These are phyloP conservation scores for Penicillium paradoxum DNA, from an alignment of 495 filamentous ascomycete genomes.

Conservation along the genomic window DNA sequence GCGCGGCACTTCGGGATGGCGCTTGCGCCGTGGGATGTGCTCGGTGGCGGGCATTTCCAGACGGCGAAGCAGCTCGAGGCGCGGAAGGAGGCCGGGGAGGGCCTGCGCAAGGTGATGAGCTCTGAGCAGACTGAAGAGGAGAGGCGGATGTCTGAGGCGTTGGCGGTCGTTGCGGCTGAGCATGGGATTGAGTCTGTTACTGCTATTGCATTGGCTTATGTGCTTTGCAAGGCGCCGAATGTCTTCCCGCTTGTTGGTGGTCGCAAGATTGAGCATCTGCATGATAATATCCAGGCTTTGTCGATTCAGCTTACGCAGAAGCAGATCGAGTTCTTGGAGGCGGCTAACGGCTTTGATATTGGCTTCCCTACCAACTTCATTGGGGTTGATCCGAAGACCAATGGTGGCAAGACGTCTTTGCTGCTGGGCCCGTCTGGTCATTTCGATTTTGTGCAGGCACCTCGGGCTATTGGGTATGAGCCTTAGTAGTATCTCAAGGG, in stretches of 20 bases:
- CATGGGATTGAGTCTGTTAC: conserved; percentile 45
- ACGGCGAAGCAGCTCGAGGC: conserved; percentile 27
- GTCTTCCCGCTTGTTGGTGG: conserved; percentile 74
- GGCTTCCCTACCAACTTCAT: conserved; percentile 52
- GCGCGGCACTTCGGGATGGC: conserved; percentile 52
- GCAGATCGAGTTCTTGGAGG: conserved; percentile 56
- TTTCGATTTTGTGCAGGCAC: conserved; percentile 38
- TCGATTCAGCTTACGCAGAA: conserved; percentile 47
- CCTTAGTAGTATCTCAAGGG: conserved; percentile 2
- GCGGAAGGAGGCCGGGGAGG: conserved; percentile 28
- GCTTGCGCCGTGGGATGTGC: conserved; percentile 50
- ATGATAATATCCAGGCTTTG: conserved; percentile 59
- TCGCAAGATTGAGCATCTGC: conserved; percentile 58
- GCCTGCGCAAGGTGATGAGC: conserved; percentile 19
- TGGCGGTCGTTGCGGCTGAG: conserved; percentile 48
- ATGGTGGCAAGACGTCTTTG: conserved; percentile 39
- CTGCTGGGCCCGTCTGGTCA: conserved; percentile 35
- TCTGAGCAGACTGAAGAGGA: conserved; percentile 35
- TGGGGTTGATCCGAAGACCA: conserved; percentile 27
- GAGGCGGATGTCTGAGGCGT: conserved; percentile 36
- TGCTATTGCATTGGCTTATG: conserved; percentile 66
- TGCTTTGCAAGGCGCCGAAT: conserved; percentile 66
- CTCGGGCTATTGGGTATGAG: conserved; percentile 29
- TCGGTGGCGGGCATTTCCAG: conserved; percentile 53
- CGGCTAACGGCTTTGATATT: conserved; percentile 41